Conservation (phyloP, 2,329 filamentous ascomycete species). For the Periconia sp. region DNA sequence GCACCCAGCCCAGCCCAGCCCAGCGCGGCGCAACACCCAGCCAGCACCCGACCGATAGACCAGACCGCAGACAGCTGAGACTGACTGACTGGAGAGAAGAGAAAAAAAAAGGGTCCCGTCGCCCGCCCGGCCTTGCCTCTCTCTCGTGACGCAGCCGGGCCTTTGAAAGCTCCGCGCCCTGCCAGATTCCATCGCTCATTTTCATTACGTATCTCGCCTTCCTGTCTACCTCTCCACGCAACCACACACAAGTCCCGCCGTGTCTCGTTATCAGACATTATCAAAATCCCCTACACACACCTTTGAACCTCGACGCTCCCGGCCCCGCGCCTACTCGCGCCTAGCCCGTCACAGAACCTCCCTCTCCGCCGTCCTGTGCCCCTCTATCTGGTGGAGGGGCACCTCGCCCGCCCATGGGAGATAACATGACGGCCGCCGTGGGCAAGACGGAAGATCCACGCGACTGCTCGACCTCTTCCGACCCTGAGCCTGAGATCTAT, state of each 20-base stretch:
- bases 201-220: constrained; percentile 44
- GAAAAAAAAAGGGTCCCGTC: background rate
- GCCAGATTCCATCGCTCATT: constrained; percentile 38
- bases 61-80: background rate
- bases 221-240: constrained; percentile 24
- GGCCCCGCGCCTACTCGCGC: constrained; percentile 41
- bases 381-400: constrained; percentile 44
- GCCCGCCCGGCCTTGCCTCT: background rate
- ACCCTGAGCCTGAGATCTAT: constrained; percentile 47
- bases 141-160: constrained; percentile 13
- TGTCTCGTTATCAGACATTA: constrained; percentile 48
- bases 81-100: background rate
- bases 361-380: constrained; percentile 38
- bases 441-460: constrained; percentile 46
- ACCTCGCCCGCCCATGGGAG: constrained; percentile 48
- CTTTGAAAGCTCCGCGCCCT: constrained; percentile 38
- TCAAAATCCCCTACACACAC: constrained; percentile 42
- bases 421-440: constrained; percentile 48
- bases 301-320: constrained; percentile 28
- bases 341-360: constrained; percentile 38
- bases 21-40: background rate
- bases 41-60: too few relatives aligned
- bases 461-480: constrained; percentile 51
- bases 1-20: constrained; percentile 1
- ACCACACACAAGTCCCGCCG: constrained; percentile 36